Conservation (phyloP, 441 rosid species). For the Viola pubescens region DNA sequence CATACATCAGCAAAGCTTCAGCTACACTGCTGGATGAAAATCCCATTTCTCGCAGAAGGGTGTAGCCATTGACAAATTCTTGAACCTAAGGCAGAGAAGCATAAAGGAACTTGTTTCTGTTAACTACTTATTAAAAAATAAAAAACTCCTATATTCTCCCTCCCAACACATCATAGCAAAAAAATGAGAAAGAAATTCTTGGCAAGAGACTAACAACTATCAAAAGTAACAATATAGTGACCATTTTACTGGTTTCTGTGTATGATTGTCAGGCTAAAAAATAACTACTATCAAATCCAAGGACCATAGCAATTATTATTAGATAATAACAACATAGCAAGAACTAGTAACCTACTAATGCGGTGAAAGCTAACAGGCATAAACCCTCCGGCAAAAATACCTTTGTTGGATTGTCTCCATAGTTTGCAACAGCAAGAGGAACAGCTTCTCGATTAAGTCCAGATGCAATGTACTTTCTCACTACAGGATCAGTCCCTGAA, state of each 20-base stretch:
- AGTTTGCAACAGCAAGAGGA: slow-evolving; percentile 67
- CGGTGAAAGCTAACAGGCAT: background rate
- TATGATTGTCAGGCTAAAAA: background rate
- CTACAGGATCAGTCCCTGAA: slow-evolving; percentile 45
- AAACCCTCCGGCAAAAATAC: slow-evolving; percentile 24
- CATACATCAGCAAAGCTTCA: slow-evolving; percentile 58
- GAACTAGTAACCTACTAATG: background rate
- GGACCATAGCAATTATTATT: too few species aligned
- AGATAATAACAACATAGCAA: background rate
- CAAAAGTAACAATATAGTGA: too few species aligned
- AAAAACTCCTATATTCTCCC: too few species aligned
- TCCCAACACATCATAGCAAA: too few species aligned
- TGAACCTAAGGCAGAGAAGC: slow-evolving; percentile 41
- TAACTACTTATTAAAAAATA: background rate
- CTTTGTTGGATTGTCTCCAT: slow-evolving; percentile 82
- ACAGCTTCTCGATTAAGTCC: slow-evolving; percentile 76
- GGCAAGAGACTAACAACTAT: too few species aligned
- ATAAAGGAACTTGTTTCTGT: background rate
- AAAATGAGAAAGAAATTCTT: too few species aligned
- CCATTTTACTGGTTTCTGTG: background rate
- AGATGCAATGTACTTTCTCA: slow-evolving; percentile 58
- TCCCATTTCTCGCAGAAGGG: slow-evolving; percentile 69
- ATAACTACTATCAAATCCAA: background rate
- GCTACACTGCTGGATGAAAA: slow-evolving; percentile 58
- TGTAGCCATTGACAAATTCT: slow-evolving; percentile 56